These are phyloP conservation scores for Moesziomyces antarcticus DNA, from an alignment of 1,284 basidiomycete species.

Conservation along the genomic window DNA sequence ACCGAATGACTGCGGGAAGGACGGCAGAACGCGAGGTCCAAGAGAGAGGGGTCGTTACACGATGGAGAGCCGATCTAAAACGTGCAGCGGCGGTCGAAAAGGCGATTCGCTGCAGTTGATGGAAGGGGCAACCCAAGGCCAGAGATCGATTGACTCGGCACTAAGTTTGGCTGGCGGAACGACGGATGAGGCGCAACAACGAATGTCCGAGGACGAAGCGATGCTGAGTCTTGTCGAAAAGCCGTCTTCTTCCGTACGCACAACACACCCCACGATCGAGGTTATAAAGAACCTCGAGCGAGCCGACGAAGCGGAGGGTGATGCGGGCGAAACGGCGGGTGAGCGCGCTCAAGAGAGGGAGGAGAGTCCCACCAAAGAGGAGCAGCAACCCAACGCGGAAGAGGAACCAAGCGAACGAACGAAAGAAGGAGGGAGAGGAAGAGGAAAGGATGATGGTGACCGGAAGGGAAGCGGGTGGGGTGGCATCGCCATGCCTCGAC, in stretches of 20 bases:
- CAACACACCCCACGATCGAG: conserved; percentile 16
- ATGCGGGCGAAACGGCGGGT: conserved; percentile 28
- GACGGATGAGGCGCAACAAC: conserved; percentile 11
- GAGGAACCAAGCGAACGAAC: conserved; percentile 30
- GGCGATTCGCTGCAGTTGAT: too few species aligned
- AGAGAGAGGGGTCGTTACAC: conserved; percentile 5
- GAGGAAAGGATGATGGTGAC: conserved; percentile 32
- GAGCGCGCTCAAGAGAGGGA: conserved; percentile 38
- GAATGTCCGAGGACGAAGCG: conserved; percentile 13
- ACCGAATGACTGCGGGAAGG: neutral
- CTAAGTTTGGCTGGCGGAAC: conserved; percentile 9
- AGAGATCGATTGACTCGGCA: neutral
- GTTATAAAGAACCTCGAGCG: conserved; percentile 7
- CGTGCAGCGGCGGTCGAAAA: too few species aligned
- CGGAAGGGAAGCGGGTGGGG: conserved; percentile 15
- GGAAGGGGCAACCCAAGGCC: too few species aligned
- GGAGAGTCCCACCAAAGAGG: conserved; percentile 21
- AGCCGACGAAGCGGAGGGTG: conserved; percentile 4
- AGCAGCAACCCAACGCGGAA: conserved; percentile 32
- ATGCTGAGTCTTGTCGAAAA: conserved; percentile 7
- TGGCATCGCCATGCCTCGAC: neutral
- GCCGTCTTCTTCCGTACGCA: conserved; percentile 31
- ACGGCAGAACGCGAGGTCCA: too few species aligned
- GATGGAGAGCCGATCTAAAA: neutral
- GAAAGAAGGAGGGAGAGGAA: neutral